Evolutionary conservation across 73 alveolate genomes (phyloP).

Genomic region (Urostyla sp.): DNA sequence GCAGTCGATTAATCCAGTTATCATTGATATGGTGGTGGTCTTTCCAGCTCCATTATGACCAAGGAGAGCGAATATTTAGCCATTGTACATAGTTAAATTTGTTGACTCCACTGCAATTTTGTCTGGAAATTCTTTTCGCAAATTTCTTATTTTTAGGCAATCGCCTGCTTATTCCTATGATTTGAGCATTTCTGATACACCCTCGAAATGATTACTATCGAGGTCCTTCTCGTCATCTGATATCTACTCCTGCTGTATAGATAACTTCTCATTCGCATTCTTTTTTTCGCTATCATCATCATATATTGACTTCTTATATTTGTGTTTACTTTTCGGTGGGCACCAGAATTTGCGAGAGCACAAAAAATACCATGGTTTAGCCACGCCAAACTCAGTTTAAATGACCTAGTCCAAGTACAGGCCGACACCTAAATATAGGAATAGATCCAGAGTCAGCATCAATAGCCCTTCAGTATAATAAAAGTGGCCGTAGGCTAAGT

Average conservation of each 20-base stretch:
- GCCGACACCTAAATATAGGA: constrained; percentile 74
- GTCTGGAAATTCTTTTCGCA: constrained; percentile 79
- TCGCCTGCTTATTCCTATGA: constrained; percentile 65
- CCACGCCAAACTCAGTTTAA: constrained; percentile 89
- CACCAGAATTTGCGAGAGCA: constrained; percentile 81
- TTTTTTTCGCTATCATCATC: constrained; percentile 39
- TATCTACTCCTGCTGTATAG: background rate
- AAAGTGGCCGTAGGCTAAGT: constrained; percentile 55
- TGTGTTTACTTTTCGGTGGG: constrained; percentile 48
- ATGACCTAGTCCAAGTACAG: constrained; percentile 83
- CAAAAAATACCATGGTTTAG: constrained; percentile 81
- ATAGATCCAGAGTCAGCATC: constrained; percentile 68
- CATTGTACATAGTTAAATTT: constrained; percentile 88
- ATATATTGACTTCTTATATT: background rate
- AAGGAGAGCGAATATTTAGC: constrained; percentile 96
- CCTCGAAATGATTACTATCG: constrained; percentile 52
- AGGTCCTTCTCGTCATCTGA: constrained; percentile 14
- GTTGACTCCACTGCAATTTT: constrained; percentile 92
- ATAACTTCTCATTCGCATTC: constrained; percentile 17
- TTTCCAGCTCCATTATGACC: constrained; percentile 99
- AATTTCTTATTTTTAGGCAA: constrained; percentile 64
- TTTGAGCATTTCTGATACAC: constrained; percentile 33
- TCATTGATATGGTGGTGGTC: constrained; percentile 95
- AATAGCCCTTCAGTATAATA: constrained; percentile 58
- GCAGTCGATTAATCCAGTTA: constrained; percentile 81